Evolutionary conservation across 345 rosid species (phyloP).

Genomic region (Combretum micranthum): DNA sequence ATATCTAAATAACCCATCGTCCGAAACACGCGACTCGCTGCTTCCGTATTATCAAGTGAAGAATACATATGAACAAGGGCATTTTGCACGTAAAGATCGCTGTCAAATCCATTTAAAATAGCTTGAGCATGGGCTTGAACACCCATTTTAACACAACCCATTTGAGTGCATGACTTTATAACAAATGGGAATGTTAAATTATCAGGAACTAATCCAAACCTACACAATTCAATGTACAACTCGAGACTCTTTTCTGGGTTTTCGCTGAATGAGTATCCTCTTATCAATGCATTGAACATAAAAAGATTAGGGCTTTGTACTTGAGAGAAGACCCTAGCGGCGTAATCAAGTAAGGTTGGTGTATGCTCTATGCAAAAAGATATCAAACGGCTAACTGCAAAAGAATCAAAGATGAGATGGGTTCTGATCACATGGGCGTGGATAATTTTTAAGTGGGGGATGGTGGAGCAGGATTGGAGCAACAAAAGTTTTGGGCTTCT

Average conservation of each 20-base stretch:
- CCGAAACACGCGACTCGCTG: constrained; percentile 39
- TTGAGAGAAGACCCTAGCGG: constrained; percentile 39
- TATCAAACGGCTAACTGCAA: constrained; percentile 54
- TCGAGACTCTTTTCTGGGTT: constrained; percentile 29
- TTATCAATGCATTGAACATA: constrained; percentile 47
- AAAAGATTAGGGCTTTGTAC: constrained; percentile 50
- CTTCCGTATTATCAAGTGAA: constrained; percentile 28
- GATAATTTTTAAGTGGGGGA: constrained; percentile 49
- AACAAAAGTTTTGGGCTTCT: constrained; percentile 52
- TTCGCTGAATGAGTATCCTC: constrained; percentile 39
- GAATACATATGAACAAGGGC: constrained; percentile 68
- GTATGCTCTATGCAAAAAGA: constrained; percentile 24
- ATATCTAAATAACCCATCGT: constrained; percentile 34
- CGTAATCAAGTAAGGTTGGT: constrained; percentile 26
- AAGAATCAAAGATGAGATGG: constrained; percentile 44
- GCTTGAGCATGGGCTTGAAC: constrained; percentile 52
- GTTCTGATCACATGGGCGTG: constrained; percentile 63
- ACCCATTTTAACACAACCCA: constrained; percentile 32
- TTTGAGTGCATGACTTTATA: constrained; percentile 40
- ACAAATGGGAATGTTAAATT: constrained; percentile 67
- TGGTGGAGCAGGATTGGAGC: constrained; percentile 44
- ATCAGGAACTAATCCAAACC: constrained; percentile 37
- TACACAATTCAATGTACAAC: constrained; percentile 36
- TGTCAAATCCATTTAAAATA: constrained; percentile 41
- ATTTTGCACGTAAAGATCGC: constrained; percentile 53